Evolutionary conservation across 805 yeast genomes (phyloP), one percentile per base, ranked within the genome.

Genomic region (Metschnikowia proteae): DNA sequence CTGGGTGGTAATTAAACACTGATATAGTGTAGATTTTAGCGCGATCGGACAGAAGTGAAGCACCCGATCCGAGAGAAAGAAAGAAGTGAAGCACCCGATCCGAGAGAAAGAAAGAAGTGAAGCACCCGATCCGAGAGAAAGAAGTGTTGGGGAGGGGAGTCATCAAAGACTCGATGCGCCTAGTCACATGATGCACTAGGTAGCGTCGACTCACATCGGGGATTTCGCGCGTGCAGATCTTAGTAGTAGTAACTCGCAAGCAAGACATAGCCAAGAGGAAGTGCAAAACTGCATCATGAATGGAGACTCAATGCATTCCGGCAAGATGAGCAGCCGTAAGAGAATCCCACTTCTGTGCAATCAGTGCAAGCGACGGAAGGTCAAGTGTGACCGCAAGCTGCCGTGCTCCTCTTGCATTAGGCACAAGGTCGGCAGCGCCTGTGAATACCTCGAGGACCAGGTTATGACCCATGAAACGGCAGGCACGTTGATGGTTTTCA

Each of bases 401-500:
- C 75, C 75, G 1, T 70, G 75, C 48, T 53, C 60, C 23, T 56
- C 68, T 6, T 70, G 75, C 49, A 45, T 60, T 5, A 59, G 55
- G 34, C 62, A 63, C 45, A 62, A 62, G 33, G 58, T 57, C 13
- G 57, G 57, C 9, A 51, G 47, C 5, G 47, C 48, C 1, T 67
- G 73, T 51, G 60, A 53, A 4, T 67, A 63, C 51, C 57, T 60
- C 6, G 66, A 58, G 8, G 53, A 54, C 33, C 52, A 40, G 30
- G 46, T 46, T 10, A 30, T 35, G 44, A 39, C 49, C 25, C 38
- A 33, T 27, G 45, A 42, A 33, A 42, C 31, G 37, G 38, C 38
- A 26, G 45, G 45, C n/a, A 42, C 45, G 45, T 32, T 42, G 11
- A 38, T 47, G 50, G 40, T 44, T 32, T 23, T 36, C 38, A 27